Base-by-base conservation (phyloP, 352 stramenopile species). In the Peronospora farinosa region DNA sequence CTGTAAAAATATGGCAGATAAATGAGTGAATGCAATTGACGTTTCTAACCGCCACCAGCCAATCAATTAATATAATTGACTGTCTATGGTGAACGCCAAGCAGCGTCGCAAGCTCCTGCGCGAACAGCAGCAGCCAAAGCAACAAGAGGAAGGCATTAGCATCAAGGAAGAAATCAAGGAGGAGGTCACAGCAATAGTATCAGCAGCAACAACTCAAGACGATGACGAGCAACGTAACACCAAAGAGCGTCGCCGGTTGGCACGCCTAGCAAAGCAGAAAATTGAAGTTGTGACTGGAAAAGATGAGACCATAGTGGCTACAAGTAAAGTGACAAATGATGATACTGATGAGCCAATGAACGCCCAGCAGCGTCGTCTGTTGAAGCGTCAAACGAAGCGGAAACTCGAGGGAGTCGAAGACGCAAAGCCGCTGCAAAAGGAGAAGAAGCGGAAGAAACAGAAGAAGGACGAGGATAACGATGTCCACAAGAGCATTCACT, bases 31-130 rank as follows among this genome's bases (percentile, higher is more conserved):
- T 13, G 1, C 9, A 44, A n/a, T 30, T 30, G 11, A 41, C 33
- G 15, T 35, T 50, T 54, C 17, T 27, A 27, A 27, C 23, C n/a
- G 1, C 12, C 10, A 27, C 28, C 47, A 56, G 32, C 47, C 47
- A 56, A 39, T 41, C 53, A 54, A 46, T 56, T 15, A n/a, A n/a
- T n/a, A n/a, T n/a, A n/a, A n/a, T 19, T 15, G 7, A 36, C 3
- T 23, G 12, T 31, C 11, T 23, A 40, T 27, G 36, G 28, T 89
- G 62, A 92, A 92, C 67, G 80, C 80, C 44, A 91, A 88, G 72
- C 74, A 87, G 54, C 76, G 79, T 13, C 76, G 79, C 42, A 86
- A 87, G 62, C 63, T 87, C 38, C 64, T 74, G 45, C 76, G 76
- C 31, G 55, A 78, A 50, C 74, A 86, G 57, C 69, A 84, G 53